A percentile compares a stretch with the other conserved stretches of the same genome.
Conservation (phyloP, 164 flowering plant genomes). For the Berberis thunbergii region DNA sequence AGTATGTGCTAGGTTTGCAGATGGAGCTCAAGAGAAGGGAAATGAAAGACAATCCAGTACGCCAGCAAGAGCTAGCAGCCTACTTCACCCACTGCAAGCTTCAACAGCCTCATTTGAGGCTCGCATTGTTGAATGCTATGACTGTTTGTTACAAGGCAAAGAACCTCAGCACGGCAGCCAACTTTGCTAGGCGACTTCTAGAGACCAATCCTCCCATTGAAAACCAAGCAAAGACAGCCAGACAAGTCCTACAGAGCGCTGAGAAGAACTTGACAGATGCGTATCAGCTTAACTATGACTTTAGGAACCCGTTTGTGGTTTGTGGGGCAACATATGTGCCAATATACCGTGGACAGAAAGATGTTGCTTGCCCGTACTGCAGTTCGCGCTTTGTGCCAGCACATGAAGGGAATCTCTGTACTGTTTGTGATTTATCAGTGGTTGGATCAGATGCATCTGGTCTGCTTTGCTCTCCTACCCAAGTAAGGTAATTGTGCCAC, state of each 20-base stretch:
- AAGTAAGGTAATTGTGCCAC: conserved; percentile 21
- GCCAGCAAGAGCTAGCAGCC: conserved; percentile 46
- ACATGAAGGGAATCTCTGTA: conserved; percentile 35
- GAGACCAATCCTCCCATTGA: conserved; percentile 36
- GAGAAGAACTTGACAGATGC: conserved; percentile 39
- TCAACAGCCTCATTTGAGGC: conserved; percentile 34
- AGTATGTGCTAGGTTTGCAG: conserved; percentile 34
- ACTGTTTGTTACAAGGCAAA: conserved; percentile 31
- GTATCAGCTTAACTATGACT: conserved; percentile 35
- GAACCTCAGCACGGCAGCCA: conserved; percentile 32
- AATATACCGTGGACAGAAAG: conserved; percentile 44
- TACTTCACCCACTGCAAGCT: conserved; percentile 49
- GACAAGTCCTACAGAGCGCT: conserved; percentile 31
- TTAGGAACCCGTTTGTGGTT: conserved; percentile 45
- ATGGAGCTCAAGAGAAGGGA: conserved; percentile 41
- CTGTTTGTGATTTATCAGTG: conserved; percentile 38
- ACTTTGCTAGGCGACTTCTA: conserved; percentile 34
- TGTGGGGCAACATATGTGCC: conserved; percentile 47
- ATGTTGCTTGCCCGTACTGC: conserved; percentile 39
- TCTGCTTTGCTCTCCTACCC: conserved; percentile 38
- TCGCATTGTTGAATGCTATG: conserved; percentile 42
- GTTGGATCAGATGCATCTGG: conserved; percentile 50
- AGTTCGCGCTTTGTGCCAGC: conserved; percentile 31
- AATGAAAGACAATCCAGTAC: conserved; percentile 26
- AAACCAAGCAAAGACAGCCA: conserved; percentile 28